Percentiles rank a stretch among this genome's conserved stretches.
phyloP scores from a whole-genome alignment of 305 asterid species.

The Salvia sclarea region DNA sequence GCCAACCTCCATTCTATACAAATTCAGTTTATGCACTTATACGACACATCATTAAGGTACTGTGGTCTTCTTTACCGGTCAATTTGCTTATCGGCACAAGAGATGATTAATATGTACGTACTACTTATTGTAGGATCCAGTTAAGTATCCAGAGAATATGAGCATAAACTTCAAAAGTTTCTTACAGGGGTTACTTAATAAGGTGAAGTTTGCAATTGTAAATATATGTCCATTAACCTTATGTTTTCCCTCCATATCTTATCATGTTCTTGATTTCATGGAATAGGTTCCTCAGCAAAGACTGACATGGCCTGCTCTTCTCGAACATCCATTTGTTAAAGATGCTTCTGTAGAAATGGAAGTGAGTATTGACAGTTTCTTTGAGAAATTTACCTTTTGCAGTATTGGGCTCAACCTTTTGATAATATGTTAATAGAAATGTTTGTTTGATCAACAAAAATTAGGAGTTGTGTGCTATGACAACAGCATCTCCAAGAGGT shows the following conservation, averaged over 20 bases:
- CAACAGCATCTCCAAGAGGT: slow-evolving; percentile 51
- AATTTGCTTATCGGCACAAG: slow-evolving; percentile 16
- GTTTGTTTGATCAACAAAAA: slow-evolving; percentile 27
- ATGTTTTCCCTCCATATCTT: slow-evolving; percentile 30
- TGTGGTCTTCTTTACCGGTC: slow-evolving; percentile 26
- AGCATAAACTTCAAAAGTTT: slow-evolving; percentile 80
- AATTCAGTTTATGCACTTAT: slow-evolving; percentile 98
- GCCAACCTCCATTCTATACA: slow-evolving; percentile 99
- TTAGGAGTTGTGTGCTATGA: slow-evolving; percentile 48
- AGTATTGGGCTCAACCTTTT: slow-evolving; percentile 21
- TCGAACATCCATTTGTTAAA: slow-evolving; percentile 92
- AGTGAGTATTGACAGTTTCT: slow-evolving; percentile 42
- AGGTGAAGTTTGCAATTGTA: slow-evolving; percentile 53
- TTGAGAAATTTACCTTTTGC: slow-evolving; percentile 18
- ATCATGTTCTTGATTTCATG: slow-evolving; percentile 33
- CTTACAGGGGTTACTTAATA: slow-evolving; percentile 89
- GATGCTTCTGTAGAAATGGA: slow-evolving; percentile 56
- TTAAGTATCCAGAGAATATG: slow-evolving; percentile 94
- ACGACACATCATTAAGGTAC: slow-evolving; percentile 94
- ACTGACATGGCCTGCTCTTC: slow-evolving; percentile 97
- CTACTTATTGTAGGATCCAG: slow-evolving; percentile 80
- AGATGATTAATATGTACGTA: slow-evolving; percentile 25
- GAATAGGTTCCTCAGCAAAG: slow-evolving; percentile 87
- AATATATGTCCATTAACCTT: slow-evolving; percentile 13
- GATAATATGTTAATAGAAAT: slow-evolving; percentile 23